Conservation (phyloP, 1,284 basidiomycete species). For the Mycena citricolor region DNA sequence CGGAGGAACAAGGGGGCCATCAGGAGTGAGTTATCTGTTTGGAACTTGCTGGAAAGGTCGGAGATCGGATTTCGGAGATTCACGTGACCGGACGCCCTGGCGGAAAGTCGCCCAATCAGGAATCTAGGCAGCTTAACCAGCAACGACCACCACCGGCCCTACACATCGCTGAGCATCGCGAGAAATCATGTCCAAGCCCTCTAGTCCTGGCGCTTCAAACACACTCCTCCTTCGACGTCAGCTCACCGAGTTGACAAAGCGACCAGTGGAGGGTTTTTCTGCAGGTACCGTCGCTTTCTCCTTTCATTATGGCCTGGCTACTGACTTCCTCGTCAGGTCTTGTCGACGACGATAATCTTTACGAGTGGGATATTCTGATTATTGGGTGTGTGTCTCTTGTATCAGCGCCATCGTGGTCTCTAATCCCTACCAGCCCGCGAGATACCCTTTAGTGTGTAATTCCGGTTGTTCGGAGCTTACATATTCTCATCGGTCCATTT, state of each 20-base stretch:
- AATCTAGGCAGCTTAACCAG: no score
- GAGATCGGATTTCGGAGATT: no score
- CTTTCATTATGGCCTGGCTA: slow-evolving; percentile 27
- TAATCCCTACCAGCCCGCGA: slow-evolving; percentile 57
- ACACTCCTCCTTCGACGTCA: slow-evolving; percentile 79
- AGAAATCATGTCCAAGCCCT: slow-evolving; percentile 53
- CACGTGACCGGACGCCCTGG: no score
- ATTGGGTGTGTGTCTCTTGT: slow-evolving; percentile 69
- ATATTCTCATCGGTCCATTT: no score
- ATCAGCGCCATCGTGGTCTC: slow-evolving; percentile 23
- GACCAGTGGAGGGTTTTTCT: slow-evolving; percentile 91
- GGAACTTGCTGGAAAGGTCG: no score
- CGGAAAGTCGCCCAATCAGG: no score
- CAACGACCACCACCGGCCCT: no score
- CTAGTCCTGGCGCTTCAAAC: slow-evolving; percentile 49
- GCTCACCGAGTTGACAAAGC: slow-evolving; percentile 83
- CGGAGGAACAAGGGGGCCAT: no score
- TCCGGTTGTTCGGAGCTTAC: no score
- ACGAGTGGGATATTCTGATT: slow-evolving; percentile 92
- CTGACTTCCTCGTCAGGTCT: slow-evolving; percentile 56
- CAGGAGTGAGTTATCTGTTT: no score
- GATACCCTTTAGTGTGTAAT: slow-evolving; percentile 91
- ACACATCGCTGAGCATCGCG: no score
- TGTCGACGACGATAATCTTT: slow-evolving; percentile 89
- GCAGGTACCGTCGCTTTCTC: slow-evolving; percentile 57